Conservation (phyloP, 2,329 filamentous ascomycete species). For the Colletotrichum simmondsii region DNA sequence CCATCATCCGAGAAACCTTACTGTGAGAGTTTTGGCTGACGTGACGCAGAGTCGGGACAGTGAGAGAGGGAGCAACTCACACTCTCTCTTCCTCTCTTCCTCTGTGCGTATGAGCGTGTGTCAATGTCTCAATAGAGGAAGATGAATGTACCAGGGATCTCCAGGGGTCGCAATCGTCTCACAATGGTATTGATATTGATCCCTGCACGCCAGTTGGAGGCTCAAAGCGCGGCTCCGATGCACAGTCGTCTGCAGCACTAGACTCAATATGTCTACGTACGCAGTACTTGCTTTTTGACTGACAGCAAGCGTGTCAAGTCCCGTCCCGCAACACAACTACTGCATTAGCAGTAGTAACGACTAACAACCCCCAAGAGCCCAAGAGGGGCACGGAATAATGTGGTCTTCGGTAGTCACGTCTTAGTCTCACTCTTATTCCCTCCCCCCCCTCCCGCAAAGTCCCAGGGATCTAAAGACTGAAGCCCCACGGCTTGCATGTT, state of each 20-base stretch:
- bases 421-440: neutral
- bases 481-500: no score
- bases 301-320: no score
- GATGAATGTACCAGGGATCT: conserved; percentile 10
- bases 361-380: neutral
- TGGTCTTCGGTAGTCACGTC: neutral
- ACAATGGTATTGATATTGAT: conserved; percentile 33
- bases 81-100: neutral
- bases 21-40: conserved; percentile 13
- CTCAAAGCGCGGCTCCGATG: conserved; percentile 27
- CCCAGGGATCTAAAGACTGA: neutral
- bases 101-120: no score
- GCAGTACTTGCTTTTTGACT: no score
- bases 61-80: neutral
- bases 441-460: neutral
- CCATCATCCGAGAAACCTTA: conserved; percentile 22
- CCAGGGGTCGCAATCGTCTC: conserved; percentile 26
- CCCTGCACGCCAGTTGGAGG: conserved; percentile 32
- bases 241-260: neutral
- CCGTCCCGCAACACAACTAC: neutral
- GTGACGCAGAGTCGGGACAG: conserved; percentile 25
- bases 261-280: neutral
- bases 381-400: neutral
- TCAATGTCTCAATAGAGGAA: neutral
- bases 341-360: neutral